These are phyloP conservation scores for Claviceps sp. DNA, from an alignment of 2,329 filamentous ascomycete species.

Conservation along the genomic window DNA sequence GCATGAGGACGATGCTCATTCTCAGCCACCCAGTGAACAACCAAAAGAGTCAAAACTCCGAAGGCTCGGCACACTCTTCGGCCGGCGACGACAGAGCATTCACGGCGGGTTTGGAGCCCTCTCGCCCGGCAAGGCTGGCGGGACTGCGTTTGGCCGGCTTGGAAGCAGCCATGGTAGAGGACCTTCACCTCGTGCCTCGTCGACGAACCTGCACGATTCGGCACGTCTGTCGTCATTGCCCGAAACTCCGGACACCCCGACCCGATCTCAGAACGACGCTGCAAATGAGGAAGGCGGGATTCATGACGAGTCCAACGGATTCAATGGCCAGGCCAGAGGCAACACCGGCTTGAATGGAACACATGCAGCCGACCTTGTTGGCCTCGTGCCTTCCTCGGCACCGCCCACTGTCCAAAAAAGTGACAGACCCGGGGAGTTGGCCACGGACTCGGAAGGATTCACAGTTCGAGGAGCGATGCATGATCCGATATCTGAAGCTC, in stretches of 20 bases:
- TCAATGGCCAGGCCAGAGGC: constrained; percentile 18
- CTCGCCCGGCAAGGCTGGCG: constrained; percentile 38
- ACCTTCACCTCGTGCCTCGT: constrained; percentile 44
- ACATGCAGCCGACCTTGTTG: constrained; percentile 31
- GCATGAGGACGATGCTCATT: constrained; percentile 4
- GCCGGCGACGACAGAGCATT: constrained; percentile 50
- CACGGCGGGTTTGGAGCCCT: constrained; percentile 46
- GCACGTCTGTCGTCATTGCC: constrained; percentile 42
- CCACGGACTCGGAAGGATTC: constrained; percentile 61
- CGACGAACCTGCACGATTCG: constrained; percentile 43
- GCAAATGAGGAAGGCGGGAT: constrained; percentile 12
- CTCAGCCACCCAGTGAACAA: constrained; percentile 5
- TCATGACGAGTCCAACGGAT: constrained; percentile 33
- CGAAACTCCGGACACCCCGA: constrained; percentile 36
- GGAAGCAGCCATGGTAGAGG: constrained; percentile 48
- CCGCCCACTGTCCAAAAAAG: constrained; percentile 33
- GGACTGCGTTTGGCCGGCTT: constrained; percentile 44
- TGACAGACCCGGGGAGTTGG: constrained; percentile 22
- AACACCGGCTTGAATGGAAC: constrained; percentile 34
- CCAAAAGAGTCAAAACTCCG: constrained; percentile 39
- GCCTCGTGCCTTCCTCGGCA: constrained; percentile 37
- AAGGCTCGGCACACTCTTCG: constrained; percentile 56
- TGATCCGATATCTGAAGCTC: constrained; percentile 57
- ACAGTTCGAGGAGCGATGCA: constrained; percentile 53
- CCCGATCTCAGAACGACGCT: constrained; percentile 14